Percentiles rank a stretch among this genome's conserved stretches.
phyloP scores from a whole-genome alignment of 345 rosid genomes.

The Microthlaspi erraticum region DNA sequence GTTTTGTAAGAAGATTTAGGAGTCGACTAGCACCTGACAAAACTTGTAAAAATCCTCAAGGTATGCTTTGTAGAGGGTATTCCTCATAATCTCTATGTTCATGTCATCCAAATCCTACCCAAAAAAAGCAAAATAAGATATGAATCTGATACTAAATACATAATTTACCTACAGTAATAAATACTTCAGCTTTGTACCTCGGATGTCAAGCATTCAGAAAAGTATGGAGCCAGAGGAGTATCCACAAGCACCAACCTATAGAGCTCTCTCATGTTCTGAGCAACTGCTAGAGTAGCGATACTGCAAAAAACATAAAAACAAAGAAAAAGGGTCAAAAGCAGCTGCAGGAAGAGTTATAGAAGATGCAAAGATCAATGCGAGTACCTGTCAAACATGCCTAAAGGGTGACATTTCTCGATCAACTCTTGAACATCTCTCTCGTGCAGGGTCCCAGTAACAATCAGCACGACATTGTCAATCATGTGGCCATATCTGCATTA shows the following conservation, averaged over 20 bases:
- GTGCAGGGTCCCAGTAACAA: constrained; percentile 97
- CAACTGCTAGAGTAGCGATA: constrained; percentile 97
- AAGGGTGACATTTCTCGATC: constrained; percentile 96
- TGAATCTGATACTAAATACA: background rate
- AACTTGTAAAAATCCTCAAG: constrained; percentile 96
- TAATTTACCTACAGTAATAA: background rate
- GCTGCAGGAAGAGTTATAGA: constrained; percentile 2
- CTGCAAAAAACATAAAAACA: constrained; percentile 48
- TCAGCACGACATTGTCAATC: constrained; percentile 99
- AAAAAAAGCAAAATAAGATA: background rate
- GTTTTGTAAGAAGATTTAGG: background rate
- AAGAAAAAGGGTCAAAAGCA: background rate
- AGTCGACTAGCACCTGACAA: constrained; percentile 70
- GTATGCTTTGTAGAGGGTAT: constrained; percentile 93
- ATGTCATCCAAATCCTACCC: constrained; percentile 93
- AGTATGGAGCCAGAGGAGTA: constrained; percentile 97
- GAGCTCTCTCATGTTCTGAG: constrained; percentile 99
- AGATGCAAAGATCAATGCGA: constrained; percentile 1
- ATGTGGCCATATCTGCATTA: constrained; percentile 90
- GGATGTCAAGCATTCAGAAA: constrained; percentile 96
- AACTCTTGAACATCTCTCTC: constrained; percentile 99
- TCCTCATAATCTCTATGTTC: constrained; percentile 97
- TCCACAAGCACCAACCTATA: constrained; percentile 98
- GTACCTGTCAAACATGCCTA: constrained; percentile 99
- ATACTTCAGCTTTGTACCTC: constrained; percentile 56